A percentile compares a stretch with the other conserved stretches of the same genome.
Conservation (phyloP, 208 protist genomes). For the Leptomonas pyrrhocoris region DNA sequence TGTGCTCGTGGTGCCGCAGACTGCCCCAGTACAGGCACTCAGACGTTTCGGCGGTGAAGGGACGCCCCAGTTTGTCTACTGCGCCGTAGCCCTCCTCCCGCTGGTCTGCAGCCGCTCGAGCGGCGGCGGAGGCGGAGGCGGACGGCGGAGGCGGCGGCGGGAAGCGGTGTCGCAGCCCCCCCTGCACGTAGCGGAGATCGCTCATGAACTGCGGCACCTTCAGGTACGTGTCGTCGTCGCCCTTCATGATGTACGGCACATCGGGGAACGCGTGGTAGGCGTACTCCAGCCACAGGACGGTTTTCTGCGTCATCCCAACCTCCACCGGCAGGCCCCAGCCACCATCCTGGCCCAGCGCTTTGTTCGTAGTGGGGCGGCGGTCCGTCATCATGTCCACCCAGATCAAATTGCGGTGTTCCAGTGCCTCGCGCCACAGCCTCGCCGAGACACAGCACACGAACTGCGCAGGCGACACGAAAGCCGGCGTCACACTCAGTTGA, state of each 20-base stretch:
- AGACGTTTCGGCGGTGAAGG: too few species aligned
- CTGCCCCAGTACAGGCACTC: conserved; percentile 23
- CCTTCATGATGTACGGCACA: too few species aligned
- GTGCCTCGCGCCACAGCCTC: conserved; percentile 28
- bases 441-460: conserved; percentile 31
- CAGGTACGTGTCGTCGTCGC: too few species aligned
- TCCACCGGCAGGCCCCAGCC: conserved; percentile 38
- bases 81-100: background rate
- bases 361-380: conserved; percentile 18
- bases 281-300: too few species aligned
- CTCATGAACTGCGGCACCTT: conserved; percentile 54
- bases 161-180: too few species aligned
- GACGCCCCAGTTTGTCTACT: too few species aligned
- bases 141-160: too few species aligned
- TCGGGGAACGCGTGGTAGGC: too few species aligned
- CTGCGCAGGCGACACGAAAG: conserved; percentile 14
- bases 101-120: too few species aligned
- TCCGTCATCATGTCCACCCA: too few species aligned
- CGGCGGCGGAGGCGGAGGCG: too few species aligned
- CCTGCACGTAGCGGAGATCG: conserved; percentile 34
- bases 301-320: conserved; percentile 46
- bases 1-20: background rate
- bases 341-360: conserved; percentile 13
- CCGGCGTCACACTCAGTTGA: conserved; percentile 4
- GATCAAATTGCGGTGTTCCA: conserved; percentile 22